Conservation (phyloP, 2,329 filamentous ascomycete genomes). For the Diaporthe longicolla region DNA sequence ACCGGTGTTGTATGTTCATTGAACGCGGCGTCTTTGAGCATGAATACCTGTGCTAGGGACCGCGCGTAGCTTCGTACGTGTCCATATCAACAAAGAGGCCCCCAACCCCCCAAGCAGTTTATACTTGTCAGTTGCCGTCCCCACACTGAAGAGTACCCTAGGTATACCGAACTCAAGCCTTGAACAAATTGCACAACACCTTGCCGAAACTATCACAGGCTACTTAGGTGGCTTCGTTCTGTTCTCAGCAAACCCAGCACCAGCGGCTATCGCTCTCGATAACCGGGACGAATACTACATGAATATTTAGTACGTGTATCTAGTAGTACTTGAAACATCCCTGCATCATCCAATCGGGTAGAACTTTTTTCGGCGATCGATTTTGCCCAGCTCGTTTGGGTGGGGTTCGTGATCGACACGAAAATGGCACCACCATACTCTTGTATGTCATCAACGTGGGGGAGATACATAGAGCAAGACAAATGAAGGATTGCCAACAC, state of each 20-base stretch:
- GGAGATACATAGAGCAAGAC: background rate
- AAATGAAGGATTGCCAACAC: background rate
- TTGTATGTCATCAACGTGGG: constrained; percentile 7
- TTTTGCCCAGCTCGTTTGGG: background rate
- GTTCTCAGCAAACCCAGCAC: background rate
- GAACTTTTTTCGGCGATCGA: background rate
- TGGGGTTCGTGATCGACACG: constrained; percentile 9
- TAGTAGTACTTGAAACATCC: background rate
- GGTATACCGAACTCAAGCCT: background rate
- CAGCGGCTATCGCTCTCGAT: constrained; percentile 3
- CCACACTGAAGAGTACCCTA: too few species aligned
- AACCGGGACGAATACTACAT: background rate
- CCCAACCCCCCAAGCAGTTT: too few species aligned
- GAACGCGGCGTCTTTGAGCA: too few species aligned
- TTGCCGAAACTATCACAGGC: background rate
- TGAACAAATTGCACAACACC: too few species aligned
- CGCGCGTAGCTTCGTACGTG: too few species aligned
- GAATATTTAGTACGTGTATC: too few species aligned
- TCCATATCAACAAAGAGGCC: too few species aligned
- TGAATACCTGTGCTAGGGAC: too few species aligned
- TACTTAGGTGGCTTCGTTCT: too few species aligned
- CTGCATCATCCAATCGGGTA: background rate
- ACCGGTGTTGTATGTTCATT: too few species aligned
- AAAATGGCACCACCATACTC: constrained; percentile 24
- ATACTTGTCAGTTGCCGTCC: too few species aligned